Percentiles rank a stretch among this genome's conserved stretches.
These are phyloP conservation scores for Diaporthe vexans DNA, from an alignment of 2,329 filamentous ascomycete species.

Conservation along the genomic window DNA sequence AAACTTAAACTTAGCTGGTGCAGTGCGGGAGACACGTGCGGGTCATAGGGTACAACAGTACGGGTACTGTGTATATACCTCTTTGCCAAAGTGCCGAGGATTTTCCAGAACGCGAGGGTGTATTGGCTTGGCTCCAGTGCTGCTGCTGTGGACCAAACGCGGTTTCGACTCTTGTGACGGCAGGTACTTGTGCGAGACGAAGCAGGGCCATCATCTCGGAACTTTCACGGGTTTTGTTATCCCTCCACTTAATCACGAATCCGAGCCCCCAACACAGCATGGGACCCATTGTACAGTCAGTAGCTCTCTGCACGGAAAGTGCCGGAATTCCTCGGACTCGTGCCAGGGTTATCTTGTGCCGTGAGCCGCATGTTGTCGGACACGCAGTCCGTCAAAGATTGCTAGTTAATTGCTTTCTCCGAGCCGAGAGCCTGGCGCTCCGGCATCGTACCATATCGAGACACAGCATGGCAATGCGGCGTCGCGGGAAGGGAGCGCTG, in stretches of 20 bases:
- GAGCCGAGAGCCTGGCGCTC: slow-evolving; percentile 26
- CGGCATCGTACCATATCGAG: slow-evolving; percentile 20
- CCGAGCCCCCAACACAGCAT: neutral
- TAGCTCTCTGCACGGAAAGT: neutral
- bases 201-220: neutral
- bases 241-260: neutral
- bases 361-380: slow-evolving; percentile 9
- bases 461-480: slow-evolving; percentile 7
- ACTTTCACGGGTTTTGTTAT: neutral
- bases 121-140: neutral
- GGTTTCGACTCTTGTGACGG: slow-evolving; percentile 12
- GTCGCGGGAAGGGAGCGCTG: neutral
- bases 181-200: neutral
- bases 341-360: neutral
- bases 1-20: slow-evolving; percentile 23
- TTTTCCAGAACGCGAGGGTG: slow-evolving; percentile 14
- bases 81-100: slow-evolving; percentile 1
- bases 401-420: slow-evolving; percentile 15
- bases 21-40: slow-evolving; percentile 2
- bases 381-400: too few relatives aligned
- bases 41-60: slow-evolving; percentile 1
- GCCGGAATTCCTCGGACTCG: neutral
- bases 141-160: slow-evolving; percentile 21
- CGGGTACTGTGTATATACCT: neutral
- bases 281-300: neutral